Percentiles rank a stretch among this genome's conserved stretches.
Evolutionary conservation across 805 yeast species (phyloP).

Genomic region (Candida hungchunana): DNA sequence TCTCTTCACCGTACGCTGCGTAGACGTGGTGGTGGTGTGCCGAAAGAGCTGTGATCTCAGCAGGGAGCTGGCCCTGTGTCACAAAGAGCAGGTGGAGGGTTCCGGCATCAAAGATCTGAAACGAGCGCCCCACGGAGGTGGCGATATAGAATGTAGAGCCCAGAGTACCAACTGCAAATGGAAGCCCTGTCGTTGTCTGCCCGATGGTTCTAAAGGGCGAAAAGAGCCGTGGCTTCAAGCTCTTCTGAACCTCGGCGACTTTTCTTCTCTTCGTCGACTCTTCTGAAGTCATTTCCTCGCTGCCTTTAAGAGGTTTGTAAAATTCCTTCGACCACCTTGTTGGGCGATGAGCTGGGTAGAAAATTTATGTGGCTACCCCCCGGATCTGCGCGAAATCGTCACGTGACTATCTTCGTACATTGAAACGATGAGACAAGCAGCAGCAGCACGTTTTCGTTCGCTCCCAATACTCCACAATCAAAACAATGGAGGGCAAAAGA

Average conservation of each 20-base stretch:
- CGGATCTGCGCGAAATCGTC: not conserved
- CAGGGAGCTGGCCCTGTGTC: constrained; percentile 70
- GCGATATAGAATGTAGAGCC: constrained; percentile 86
- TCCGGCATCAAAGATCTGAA: constrained; percentile 91
- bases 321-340: not conserved
- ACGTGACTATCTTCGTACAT: too few species aligned
- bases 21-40: constrained; percentile 83
- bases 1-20: constrained; percentile 65
- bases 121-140: constrained; percentile 83
- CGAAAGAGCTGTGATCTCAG: constrained; percentile 63
- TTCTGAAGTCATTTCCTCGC: constrained; percentile 13
- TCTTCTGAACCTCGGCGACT: constrained; percentile 7
- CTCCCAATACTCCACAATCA: not conserved
- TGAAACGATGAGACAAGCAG: too few species aligned
- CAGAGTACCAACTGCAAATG: constrained; percentile 83
- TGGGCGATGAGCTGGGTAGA: not conserved
- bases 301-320: too few species aligned
- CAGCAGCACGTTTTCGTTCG: constrained; percentile 4
- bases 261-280: constrained; percentile 19
- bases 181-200: constrained; percentile 79
- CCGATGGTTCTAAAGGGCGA: constrained; percentile 90
- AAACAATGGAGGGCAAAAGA: constrained; percentile 23
- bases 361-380: not conserved
- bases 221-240: constrained; percentile 52
- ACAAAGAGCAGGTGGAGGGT: constrained; percentile 82